A percentile compares a stretch with the other conserved stretches of the same genome.
Conservation (phyloP, 345 rosid genomes). For the Heritiera littoralis region DNA sequence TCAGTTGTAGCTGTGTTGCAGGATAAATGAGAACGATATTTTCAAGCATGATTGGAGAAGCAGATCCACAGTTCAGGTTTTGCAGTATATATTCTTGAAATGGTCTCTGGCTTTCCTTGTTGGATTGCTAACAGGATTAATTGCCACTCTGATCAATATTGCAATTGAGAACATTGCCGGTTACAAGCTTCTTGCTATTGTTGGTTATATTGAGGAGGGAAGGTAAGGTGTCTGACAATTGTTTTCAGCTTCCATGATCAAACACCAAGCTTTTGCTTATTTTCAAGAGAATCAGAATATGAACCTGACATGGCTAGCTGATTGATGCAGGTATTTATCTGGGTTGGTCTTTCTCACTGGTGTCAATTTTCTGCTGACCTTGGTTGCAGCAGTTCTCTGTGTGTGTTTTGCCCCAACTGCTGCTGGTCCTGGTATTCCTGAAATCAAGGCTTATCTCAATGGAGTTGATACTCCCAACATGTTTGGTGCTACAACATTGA, state of each 20-base stretch:
- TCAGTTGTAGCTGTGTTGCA: conserved; percentile 31
- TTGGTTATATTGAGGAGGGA: conserved; percentile 49
- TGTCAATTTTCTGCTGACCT: conserved; percentile 59
- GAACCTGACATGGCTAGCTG: not conserved
- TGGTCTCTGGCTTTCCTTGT: conserved; percentile 82
- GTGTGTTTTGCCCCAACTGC: conserved; percentile 93
- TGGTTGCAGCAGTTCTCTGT: conserved; percentile 66
- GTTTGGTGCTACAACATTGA: conserved; percentile 73
- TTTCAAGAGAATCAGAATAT: not conserved
- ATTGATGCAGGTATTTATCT: conserved; percentile 54
- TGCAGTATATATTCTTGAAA: conserved; percentile 80
- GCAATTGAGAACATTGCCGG: conserved; percentile 93
- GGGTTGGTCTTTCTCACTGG: conserved; percentile 63
- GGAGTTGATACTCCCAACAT: conserved; percentile 91
- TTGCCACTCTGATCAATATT: conserved; percentile 82
- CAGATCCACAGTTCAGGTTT: conserved; percentile 75
- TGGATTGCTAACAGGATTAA: conserved; percentile 79
- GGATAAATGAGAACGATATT: conserved; percentile 89
- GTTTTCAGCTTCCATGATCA: not conserved
- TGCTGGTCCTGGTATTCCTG: conserved; percentile 96
- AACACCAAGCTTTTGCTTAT: not conserved
- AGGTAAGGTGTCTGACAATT: conserved; percentile 41
- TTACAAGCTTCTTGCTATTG: conserved; percentile 79
- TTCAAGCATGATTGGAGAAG: conserved; percentile 98
- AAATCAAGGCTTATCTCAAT: conserved; percentile 95